Percentiles rank a stretch among this genome's conserved stretches.
These are phyloP conservation scores for Psidium guajava DNA, from an alignment of 345 rosid genomes.

Conservation along the genomic window DNA sequence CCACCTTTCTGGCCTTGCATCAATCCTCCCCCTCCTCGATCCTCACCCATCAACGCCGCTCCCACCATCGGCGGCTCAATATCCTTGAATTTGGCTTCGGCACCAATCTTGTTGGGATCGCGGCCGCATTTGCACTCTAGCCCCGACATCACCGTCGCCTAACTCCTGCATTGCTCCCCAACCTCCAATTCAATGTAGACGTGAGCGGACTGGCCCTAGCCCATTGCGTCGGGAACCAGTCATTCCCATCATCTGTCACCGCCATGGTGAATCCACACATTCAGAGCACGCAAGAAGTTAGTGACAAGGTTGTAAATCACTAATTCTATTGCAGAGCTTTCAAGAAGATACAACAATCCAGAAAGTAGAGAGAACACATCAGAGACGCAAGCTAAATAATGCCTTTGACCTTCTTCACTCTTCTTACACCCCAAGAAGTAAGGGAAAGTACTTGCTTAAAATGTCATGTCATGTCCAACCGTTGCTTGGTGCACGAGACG, in stretches of 20 bases:
- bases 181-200: neutral
- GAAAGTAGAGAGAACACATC: no score
- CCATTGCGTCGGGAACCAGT: neutral
- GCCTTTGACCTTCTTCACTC: no score
- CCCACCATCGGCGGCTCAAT: no score
- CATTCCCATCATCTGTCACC: no score
- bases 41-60: constrained; percentile 3
- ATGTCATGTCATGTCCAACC: neutral
- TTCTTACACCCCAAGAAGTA: no score
- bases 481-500: neutral
- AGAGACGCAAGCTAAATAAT: no score
- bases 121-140: neutral
- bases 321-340: neutral
- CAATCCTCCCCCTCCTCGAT: constrained; percentile 22
- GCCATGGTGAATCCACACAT: neutral
- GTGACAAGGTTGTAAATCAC: neutral
- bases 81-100: no score
- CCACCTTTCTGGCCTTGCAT: constrained; percentile 3
- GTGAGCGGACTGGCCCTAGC: neutral
- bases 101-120: no score
- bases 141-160: no score
- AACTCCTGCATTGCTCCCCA: neutral
- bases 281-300: neutral
- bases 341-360: no score
- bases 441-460: neutral